Conservation (phyloP, 1,139 yeast genomes). For the Geotrichum cucujoidarum region DNA sequence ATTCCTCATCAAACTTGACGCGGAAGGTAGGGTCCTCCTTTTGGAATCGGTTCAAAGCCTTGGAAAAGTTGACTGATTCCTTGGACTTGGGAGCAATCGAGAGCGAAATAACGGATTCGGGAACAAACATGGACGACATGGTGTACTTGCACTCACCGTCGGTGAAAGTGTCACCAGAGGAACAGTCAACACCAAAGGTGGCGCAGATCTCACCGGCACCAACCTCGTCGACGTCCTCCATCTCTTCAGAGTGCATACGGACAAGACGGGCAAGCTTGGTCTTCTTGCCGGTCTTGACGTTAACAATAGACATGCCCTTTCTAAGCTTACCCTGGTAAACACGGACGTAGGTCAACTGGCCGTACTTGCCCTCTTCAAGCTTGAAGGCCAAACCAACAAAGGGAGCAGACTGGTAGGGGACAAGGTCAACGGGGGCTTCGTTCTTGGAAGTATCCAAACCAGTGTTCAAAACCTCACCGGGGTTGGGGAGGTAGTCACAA, state of each 20-base stretch:
- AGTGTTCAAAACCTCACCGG: conserved; percentile 84
- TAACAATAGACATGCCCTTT: conserved; percentile 85
- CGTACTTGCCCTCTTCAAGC: conserved; percentile 96
- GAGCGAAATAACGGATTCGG: conserved; percentile 94
- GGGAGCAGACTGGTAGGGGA: conserved; percentile 71
- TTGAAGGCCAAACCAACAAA: conserved; percentile 96
- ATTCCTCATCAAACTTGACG: conserved; percentile 83
- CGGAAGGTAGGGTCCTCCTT: conserved; percentile 98
- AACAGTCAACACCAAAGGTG: conserved; percentile 97
- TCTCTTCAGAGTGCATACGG: conserved; percentile 97
- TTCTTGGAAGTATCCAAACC: conserved; percentile 73
- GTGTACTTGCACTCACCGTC: conserved; percentile 65
- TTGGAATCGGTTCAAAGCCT: conserved; percentile 95
- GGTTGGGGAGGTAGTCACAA: conserved; percentile 92
- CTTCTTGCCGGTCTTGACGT: conserved; percentile 87
- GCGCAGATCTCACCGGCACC: conserved; percentile 99
- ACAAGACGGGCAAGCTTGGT: conserved; percentile 93
- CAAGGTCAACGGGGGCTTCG: conserved; percentile 68
- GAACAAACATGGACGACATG: conserved; percentile 97
- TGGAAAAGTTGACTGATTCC: conserved; percentile 85
- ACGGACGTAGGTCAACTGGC: conserved; percentile 93
- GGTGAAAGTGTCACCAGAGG: conserved; percentile 98
- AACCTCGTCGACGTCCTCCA: conserved; percentile 95
- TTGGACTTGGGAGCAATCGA: conserved; percentile 84
- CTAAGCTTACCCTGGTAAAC: conserved; percentile 93